These are phyloP conservation scores for Gossypium longicalyx DNA, from an alignment of 345 rosid species.

Conservation along the genomic window DNA sequence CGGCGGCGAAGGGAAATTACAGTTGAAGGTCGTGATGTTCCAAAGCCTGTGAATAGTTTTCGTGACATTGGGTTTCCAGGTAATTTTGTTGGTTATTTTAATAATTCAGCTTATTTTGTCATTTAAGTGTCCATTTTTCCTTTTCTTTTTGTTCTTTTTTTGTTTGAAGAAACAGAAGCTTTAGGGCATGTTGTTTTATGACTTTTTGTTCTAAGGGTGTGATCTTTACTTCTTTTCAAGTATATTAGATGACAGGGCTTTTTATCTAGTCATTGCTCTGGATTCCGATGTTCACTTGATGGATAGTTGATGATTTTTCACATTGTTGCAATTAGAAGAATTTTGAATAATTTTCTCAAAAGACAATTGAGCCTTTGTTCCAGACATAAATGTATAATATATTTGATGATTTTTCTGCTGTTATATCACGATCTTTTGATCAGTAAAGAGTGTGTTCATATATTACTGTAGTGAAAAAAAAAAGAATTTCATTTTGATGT, in stretches of 20 bases:
- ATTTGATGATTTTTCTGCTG: neutral
- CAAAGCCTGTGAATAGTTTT: slow-evolving; percentile 83
- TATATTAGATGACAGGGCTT: neutral
- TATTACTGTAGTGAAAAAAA: neutral
- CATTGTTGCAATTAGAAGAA: neutral
- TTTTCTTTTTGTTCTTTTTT: neutral
- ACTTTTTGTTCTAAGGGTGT: neutral
- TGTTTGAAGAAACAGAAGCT: slow-evolving; percentile 8
- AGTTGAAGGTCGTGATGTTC: slow-evolving; percentile 91
- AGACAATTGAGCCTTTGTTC: neutral
- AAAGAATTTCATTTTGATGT: neutral
- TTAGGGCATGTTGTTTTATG: neutral
- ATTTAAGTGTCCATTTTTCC: neutral
- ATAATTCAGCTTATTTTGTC: neutral
- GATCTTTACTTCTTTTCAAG: neutral
- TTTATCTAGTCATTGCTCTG: neutral
- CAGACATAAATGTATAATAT: neutral
- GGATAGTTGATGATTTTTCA: neutral
- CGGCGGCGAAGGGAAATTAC: slow-evolving; percentile 75
- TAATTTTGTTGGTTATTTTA: slow-evolving; percentile 21
- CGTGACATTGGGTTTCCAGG: slow-evolving; percentile 92
- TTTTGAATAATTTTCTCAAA: neutral
- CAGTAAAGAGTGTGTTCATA: neutral
- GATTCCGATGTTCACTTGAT: neutral
- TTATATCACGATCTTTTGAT: neutral